Evolutionary conservation across 2,329 filamentous ascomycete genomes (phyloP).

Genomic region (Aureobasidium sp.): DNA sequence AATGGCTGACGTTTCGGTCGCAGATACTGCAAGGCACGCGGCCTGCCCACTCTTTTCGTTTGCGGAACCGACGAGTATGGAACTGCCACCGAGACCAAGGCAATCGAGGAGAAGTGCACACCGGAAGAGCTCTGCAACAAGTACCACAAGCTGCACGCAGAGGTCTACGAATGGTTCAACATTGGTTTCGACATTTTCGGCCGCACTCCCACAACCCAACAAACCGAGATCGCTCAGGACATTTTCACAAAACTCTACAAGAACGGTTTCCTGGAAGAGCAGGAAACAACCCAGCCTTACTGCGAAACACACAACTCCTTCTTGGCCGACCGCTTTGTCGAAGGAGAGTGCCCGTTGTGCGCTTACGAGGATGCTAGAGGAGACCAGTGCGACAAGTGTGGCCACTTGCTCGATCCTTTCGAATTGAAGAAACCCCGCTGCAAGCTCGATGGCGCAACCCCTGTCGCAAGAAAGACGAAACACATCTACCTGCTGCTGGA

Average conservation of each 20-base stretch:
- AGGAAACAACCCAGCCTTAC: slow-evolving; percentile 81
- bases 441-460: slow-evolving; percentile 81
- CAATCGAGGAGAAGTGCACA: slow-evolving; percentile 76
- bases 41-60: slow-evolving; percentile 72
- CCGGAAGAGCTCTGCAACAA: slow-evolving; percentile 84
- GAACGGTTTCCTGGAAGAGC: slow-evolving; percentile 82
- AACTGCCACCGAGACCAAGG: slow-evolving; percentile 92
- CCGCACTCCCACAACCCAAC: slow-evolving; percentile 78
- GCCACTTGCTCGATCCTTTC: slow-evolving; percentile 41
- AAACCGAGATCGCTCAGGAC: slow-evolving; percentile 87
- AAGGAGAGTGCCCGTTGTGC: slow-evolving; percentile 71
- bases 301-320: slow-evolving; percentile 61
- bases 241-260: slow-evolving; percentile 84
- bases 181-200: slow-evolving; percentile 94
- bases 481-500: slow-evolving; percentile 87
- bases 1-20: slow-evolving; percentile 17
- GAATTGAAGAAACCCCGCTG: slow-evolving; percentile 75
- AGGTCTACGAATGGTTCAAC: slow-evolving; percentile 93
- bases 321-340: slow-evolving; percentile 79
- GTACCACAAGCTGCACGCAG: slow-evolving; percentile 83
- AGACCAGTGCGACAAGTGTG: slow-evolving; percentile 50
- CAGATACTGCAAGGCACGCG: slow-evolving; percentile 72
- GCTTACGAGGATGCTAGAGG: slow-evolving; percentile 46
- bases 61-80: slow-evolving; percentile 94
- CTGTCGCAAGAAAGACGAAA: slow-evolving; percentile 74